Conservation (phyloP, 257 asterid species). For the Nyctanthes arbortristis region DNA sequence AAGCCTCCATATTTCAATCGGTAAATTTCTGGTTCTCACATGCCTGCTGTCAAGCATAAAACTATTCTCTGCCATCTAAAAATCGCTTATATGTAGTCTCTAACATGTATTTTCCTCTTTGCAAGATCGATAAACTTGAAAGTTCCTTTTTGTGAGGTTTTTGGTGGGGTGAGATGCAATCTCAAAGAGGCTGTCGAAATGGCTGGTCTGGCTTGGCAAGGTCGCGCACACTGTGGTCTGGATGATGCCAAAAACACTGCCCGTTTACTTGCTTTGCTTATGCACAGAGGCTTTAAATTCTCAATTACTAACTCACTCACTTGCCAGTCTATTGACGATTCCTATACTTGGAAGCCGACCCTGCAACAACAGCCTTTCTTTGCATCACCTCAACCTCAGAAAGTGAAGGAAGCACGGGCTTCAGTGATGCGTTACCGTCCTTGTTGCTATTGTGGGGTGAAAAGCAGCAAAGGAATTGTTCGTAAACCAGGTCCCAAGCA, state of each 20-base stretch:
- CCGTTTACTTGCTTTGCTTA: conserved; percentile 59
- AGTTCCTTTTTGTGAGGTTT: conserved; percentile 75
- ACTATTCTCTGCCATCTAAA: conserved; percentile 1
- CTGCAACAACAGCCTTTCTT: conserved; percentile 44
- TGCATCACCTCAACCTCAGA: conserved; percentile 47
- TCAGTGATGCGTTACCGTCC: conserved; percentile 43
- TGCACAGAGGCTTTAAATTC: conserved; percentile 70
- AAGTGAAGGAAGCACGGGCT: conserved; percentile 37
- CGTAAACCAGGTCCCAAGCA: conserved; percentile 84
- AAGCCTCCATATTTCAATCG: conserved; percentile 90
- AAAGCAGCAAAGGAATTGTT: conserved; percentile 64
- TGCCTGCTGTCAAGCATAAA: conserved; percentile 5
- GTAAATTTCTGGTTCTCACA: conserved; percentile 31
- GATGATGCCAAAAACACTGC: conserved; percentile 97
- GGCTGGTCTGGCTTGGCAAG: conserved; percentile 88
- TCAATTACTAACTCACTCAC: conserved; percentile 69
- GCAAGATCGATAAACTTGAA: conserved; percentile 86
- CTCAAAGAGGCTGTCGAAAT: conserved; percentile 82
- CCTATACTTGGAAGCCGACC: conserved; percentile 49
- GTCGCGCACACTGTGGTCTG: conserved; percentile 90
- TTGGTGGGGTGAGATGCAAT: conserved; percentile 76
- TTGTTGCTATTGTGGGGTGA: conserved; percentile 74
- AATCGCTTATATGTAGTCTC: neutral
- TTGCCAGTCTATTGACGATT: conserved; percentile 39
- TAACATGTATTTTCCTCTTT: conserved; percentile 24